These are phyloP conservation scores for Dendrocalamus sinicus DNA, from an alignment of 176 grass and related monocot species.

Conservation along the genomic window DNA sequence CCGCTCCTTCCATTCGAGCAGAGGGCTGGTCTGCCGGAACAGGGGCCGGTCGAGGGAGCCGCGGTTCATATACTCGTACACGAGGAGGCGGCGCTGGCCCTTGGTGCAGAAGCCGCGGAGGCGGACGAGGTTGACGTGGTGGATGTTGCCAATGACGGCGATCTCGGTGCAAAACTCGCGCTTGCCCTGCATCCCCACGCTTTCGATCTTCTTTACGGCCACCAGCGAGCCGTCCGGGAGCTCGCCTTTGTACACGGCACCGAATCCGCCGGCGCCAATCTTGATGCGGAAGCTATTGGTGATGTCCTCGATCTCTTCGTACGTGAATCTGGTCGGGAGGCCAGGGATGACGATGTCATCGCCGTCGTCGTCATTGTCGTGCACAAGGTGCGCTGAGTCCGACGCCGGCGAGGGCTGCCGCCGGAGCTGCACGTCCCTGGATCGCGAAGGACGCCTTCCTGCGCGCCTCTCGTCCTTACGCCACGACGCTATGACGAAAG, in stretches of 20 bases:
- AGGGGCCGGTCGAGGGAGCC: slow-evolving; percentile 68
- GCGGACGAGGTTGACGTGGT: slow-evolving; percentile 82
- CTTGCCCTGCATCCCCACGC: slow-evolving; percentile 69
- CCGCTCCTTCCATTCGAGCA: slow-evolving; percentile 72
- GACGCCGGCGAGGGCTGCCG: slow-evolving; percentile 50
- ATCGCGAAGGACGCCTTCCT: slow-evolving; percentile 15
- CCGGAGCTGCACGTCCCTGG: slow-evolving; percentile 32
- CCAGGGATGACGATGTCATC: slow-evolving; percentile 67
- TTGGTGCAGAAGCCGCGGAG: slow-evolving; percentile 78
- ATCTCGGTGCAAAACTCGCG: slow-evolving; percentile 93
- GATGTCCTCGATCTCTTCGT: slow-evolving; percentile 61
- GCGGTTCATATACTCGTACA: slow-evolving; percentile 89
- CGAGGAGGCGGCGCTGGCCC: slow-evolving; percentile 66
- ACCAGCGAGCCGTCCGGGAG: slow-evolving; percentile 58
- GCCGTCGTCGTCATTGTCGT: slow-evolving; percentile 41
- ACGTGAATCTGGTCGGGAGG: slow-evolving; percentile 70
- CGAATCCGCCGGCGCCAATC: slow-evolving; percentile 80
- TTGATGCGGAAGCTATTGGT: slow-evolving; percentile 65
- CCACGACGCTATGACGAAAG: slow-evolving; percentile 43
- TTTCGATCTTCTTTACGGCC: slow-evolving; percentile 79
- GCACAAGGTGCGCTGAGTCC: slow-evolving; percentile 53
- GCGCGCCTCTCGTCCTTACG: slow-evolving; percentile 34
- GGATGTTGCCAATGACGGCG: slow-evolving; percentile 89
- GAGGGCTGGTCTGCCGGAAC: slow-evolving; percentile 43
- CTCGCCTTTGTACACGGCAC: slow-evolving; percentile 76